Evolutionary conservation across 352 stramenopile species (phyloP).

Genomic region (Phytophthora pinifolia): DNA sequence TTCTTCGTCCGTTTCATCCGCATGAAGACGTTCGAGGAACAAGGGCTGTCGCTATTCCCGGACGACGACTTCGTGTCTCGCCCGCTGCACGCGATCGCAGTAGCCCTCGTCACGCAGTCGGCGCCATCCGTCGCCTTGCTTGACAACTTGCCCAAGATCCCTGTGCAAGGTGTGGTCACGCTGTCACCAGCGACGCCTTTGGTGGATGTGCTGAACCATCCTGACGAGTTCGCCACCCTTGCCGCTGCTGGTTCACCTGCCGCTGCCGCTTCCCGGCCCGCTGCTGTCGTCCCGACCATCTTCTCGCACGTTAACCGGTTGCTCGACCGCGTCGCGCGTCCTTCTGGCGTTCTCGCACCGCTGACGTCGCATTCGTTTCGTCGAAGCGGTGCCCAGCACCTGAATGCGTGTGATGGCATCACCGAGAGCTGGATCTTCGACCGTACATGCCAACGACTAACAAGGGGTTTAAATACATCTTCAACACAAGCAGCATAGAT

Average conservation of each 20-base stretch:
- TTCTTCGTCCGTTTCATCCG: constrained; percentile 23
- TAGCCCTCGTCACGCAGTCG: constrained; percentile 3
- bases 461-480: constrained; percentile 18
- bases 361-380: constrained; percentile 26
- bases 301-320: constrained; percentile 2
- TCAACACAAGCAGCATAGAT: constrained; percentile 11
- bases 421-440: constrained; percentile 9
- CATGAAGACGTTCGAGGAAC: constrained; percentile 30
- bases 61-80: constrained; percentile 16
- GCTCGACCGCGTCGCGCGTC: background rate
- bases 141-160: too few species aligned
- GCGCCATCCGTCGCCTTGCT: background rate
- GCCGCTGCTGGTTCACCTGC: too few species aligned
- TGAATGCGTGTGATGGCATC: background rate
- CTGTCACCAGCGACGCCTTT: too few species aligned
- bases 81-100: constrained; percentile 11
- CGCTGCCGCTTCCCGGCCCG: too few species aligned
- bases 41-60: constrained; percentile 29
- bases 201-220: too few species aligned
- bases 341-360: background rate
- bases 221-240: too few species aligned
- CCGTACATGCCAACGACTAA: constrained; percentile 18
- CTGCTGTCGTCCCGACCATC: background rate
- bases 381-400: constrained; percentile 13
- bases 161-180: too few species aligned